phyloP scores from a whole-genome alignment of 2,329 filamentous ascomycete species.

The Penicillium psychrosexuale region DNA sequence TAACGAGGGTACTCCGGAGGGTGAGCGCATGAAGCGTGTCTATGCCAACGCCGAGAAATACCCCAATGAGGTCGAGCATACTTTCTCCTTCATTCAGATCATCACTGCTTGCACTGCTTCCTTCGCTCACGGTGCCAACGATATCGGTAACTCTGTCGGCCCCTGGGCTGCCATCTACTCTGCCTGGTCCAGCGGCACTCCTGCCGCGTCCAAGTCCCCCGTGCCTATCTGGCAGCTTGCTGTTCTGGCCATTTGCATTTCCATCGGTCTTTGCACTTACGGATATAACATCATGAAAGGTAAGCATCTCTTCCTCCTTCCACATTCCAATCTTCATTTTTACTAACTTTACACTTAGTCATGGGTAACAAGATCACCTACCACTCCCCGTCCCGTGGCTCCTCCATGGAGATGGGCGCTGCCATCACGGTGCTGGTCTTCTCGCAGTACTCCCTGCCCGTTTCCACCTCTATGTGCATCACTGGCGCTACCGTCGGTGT shows the following conservation, averaged over 20 bases:
- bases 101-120: conserved; percentile 52
- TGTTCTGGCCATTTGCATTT: conserved; percentile 63
- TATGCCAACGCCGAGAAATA: conserved; percentile 65
- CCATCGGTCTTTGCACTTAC: conserved; percentile 67
- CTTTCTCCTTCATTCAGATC: conserved; percentile 54
- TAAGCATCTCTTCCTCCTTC: conserved; percentile 35
- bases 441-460: conserved; percentile 70
- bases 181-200: conserved; percentile 62
- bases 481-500: conserved; percentile 76
- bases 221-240: conserved; percentile 76
- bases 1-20: conserved; percentile 68
- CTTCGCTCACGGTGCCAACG: conserved; percentile 68
- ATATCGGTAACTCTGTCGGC: conserved; percentile 69
- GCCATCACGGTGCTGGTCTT: conserved; percentile 73
- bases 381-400: conserved; percentile 58
- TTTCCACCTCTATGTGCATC: conserved; percentile 77
- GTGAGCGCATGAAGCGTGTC: conserved; percentile 65
- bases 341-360: conserved; percentile 47
- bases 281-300: conserved; percentile 84
- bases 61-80: conserved; percentile 66
- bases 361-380: conserved; percentile 81
- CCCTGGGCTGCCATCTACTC: conserved; percentile 69
- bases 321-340: neutral
- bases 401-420: conserved; percentile 76
- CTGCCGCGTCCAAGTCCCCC: conserved; percentile 59